Percentiles rank a stretch among this genome's conserved stretches.
Evolutionary conservation across 2,329 filamentous ascomycete species (phyloP).

Genomic region (Stachybotrys echinatus): DNA sequence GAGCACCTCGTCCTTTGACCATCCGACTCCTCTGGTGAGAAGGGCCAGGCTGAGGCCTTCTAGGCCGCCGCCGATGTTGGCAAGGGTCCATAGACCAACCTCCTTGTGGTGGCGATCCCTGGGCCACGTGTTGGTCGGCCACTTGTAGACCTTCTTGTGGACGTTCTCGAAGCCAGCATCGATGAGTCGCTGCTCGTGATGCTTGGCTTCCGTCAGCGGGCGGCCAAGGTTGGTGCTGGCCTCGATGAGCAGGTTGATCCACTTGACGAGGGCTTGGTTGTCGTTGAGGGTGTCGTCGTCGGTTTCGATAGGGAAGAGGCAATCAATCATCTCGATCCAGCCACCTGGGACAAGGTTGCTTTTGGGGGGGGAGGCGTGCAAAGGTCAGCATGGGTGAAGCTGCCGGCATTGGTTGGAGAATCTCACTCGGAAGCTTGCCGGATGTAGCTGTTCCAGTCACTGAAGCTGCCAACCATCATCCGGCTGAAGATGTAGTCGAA

Average conservation of each 20-base stretch:
- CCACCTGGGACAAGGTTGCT: conserved; percentile 10
- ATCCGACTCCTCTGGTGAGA: conserved; percentile 9
- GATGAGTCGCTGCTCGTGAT: conserved; percentile 1
- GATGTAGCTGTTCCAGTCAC: conserved; percentile 47
- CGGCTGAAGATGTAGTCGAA: conserved; percentile 58
- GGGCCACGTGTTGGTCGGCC: conserved; percentile 14
- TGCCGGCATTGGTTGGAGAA: conserved; percentile 30
- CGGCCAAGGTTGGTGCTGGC: conserved; percentile 15
- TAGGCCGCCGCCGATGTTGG: conserved; percentile 8
- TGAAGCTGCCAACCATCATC: conserved; percentile 46
- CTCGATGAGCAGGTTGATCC: conserved; percentile 11
- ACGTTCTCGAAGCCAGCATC: conserved; percentile 15
- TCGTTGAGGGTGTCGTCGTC: conserved; percentile 17
- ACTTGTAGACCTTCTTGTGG: conserved; percentile 11
- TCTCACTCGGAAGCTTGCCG: conserved; percentile 27
- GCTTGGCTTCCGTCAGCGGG: conserved; percentile 5
- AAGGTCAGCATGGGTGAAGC: conserved; percentile 24
- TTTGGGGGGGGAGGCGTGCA: too few relatives aligned
- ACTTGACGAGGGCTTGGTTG: conserved; percentile 12
- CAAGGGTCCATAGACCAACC: conserved; percentile 10
- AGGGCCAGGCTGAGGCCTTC: conserved; percentile 14
- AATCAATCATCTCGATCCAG: conserved; percentile 14
- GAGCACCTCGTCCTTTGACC: conserved; percentile 2
- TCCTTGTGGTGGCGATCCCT: conserved; percentile 10
- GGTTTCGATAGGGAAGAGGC: conserved; percentile 7